These are phyloP conservation scores for Solanum arcanum DNA, from an alignment of 257 asterid genomes.

Conservation along the genomic window DNA sequence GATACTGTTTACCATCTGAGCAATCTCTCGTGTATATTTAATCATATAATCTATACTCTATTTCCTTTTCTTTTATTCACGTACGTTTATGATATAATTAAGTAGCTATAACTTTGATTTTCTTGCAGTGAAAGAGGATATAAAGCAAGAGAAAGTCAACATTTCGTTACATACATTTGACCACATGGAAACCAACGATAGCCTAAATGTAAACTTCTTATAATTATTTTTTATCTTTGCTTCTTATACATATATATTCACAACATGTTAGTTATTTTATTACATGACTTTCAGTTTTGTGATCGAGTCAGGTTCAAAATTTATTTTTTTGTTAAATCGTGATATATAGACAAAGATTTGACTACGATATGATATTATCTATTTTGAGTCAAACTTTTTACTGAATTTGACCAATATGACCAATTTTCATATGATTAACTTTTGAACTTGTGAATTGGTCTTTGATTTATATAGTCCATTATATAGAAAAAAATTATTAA, in stretches of 20 bases:
- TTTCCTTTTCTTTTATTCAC: no score
- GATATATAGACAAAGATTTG: background rate
- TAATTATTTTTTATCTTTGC: background rate
- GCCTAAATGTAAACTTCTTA: background rate
- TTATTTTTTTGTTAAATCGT: background rate
- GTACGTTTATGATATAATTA: background rate
- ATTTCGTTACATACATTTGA: background rate
- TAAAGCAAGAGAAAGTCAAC: background rate
- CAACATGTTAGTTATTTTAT: background rate
- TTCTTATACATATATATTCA: background rate
- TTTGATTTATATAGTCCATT: background rate
- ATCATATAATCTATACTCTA: background rate
- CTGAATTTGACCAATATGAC: background rate
- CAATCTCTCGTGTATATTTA: background rate
- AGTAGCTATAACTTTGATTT: background rate
- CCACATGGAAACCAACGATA: background rate
- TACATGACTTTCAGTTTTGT: background rate
- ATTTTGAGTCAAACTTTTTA: background rate
- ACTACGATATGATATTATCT: background rate
- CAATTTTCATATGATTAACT: background rate
- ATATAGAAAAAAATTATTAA: background rate
- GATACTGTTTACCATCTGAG: background rate
- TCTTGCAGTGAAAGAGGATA: background rate
- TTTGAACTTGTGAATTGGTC: background rate
- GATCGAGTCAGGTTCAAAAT: no score